Base-by-base conservation (phyloP, 2,329 filamentous ascomycete species). In the Aspergillus ustus region DNA sequence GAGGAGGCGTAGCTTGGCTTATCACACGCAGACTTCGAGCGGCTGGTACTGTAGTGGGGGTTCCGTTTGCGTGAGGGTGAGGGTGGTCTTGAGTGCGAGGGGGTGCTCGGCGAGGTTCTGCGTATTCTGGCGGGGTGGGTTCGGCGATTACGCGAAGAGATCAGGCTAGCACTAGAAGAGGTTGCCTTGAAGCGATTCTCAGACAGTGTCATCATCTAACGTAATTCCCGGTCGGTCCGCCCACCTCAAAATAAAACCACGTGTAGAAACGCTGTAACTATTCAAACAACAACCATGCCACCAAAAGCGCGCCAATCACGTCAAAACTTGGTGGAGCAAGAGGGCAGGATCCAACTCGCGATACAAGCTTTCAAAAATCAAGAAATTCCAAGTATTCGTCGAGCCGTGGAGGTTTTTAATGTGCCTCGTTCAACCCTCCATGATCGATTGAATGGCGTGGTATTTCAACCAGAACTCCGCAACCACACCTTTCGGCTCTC, bases 51-150 rank as follows among this genome's bases (percentile, higher is more conserved):
- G 62, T 57, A 7, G 44, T 15, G 37, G 64, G 22, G 11, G 61
- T 43, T 8, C 60, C 69, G 50, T 72, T 73, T 22, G 63, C 55
- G 25, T 69, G 70, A 22, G 67, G 62, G 29, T 66, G 51, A 6
- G 67, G 56, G 20, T 68, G 70, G 11, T 68, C 59, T 56, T 74
- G 69, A 9, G 68, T 69, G 51, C 71, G 72, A 5, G 76, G 74
- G n/a, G 76, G 75, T 15, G 74, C 70, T 50, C 78, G 64, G 15
- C 76, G 71, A 11, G 72, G 73, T 61, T 79, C 77, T 43, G 61
- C 70, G 52, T 75, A 76, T 8, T 63, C 67, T 7, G 72, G 68
- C 0, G 75, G 71, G 54, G 71, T 75, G 25, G 72, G 64, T 53
- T 72, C 72, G 19, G 71, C 67, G 22, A 71, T 62, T 28, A 65